Base-by-base conservation (phyloP, 768 basidiomycete species). In the Russula olivacea region DNA sequence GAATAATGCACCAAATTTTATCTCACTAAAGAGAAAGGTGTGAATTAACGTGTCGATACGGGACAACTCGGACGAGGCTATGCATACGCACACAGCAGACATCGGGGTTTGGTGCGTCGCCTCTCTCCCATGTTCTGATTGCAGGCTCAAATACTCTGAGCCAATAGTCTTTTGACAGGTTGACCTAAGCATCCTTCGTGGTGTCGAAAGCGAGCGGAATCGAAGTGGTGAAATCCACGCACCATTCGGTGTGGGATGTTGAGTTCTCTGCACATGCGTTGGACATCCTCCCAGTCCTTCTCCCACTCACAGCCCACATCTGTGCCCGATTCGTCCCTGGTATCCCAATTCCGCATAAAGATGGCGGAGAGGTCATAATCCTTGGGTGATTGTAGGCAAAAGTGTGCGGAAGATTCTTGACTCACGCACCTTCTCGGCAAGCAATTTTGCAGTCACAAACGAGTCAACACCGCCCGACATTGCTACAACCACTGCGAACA, bases 401-500 rank as follows among this genome's bases (percentile, higher is more conserved):
- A 30, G 43, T 32, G 45, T 17, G 9, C 6, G 12, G 7, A 15
- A 17, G 47, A 47, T n/a, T n/a, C 2, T 15, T 41, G 23, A 41
- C 49, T n/a, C 50, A 28, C 66, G 19, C 19, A 89, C 91, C 71
- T 87, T 74, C 49, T 87, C 80, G 15, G 86, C 78, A 23, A 97
- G 76, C 10, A 97, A 74, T 61, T 80, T 78, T 19, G 94, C 91
- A 2, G 91, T 77, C 12, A 96, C 92, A 2, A 91, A 93, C 5
- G 93, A 96, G 72, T 98, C 95, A 14, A 98, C 94, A 3, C 95
- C 95, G 30, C 95, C 95, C 0, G 92, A 95, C 90, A 97, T 94
- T 23, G 90, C 93, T 8, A 96, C 83, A 7, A 91, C 83, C 52
- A 98, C 94, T 94, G 66, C n/a, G n/a, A n/a, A n/a, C n/a, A n/a